These are phyloP conservation scores for Diutina catenulata DNA, from an alignment of 1,139 yeast species.

Conservation along the genomic window DNA sequence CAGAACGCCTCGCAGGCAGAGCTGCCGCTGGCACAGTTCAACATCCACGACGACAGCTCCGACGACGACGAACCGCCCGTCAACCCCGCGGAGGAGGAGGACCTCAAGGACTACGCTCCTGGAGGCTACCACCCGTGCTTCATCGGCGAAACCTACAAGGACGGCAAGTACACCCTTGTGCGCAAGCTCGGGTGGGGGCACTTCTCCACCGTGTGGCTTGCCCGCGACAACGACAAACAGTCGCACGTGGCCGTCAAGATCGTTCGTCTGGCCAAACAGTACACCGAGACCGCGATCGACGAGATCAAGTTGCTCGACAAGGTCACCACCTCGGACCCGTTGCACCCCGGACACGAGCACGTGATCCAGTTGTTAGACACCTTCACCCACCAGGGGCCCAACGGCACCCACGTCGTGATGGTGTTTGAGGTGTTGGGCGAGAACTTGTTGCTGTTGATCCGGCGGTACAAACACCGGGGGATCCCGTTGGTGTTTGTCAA, in stretches of 20 bases:
- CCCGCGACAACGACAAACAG: conserved; percentile 24
- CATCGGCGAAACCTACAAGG: conserved; percentile 26
- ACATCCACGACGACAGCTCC: conserved; percentile 6
- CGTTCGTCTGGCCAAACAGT: conserved; percentile 27
- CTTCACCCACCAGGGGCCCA: conserved; percentile 29
- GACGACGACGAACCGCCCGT: conserved; percentile 10
- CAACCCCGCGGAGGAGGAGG: conserved; percentile 30
- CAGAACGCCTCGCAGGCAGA: no score
- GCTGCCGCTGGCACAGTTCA: conserved; percentile 16
- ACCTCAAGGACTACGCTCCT: conserved; percentile 22
- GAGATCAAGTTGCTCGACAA: conserved; percentile 27
- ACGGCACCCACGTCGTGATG: conserved; percentile 33
- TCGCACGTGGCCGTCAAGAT: conserved; percentile 32
- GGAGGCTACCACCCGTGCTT: conserved; percentile 34
- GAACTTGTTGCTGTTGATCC: conserved; percentile 26
- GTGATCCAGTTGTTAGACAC: conserved; percentile 30
- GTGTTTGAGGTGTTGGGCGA: conserved; percentile 34
- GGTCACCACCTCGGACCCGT: conserved; percentile 17
- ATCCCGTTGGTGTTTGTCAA: conserved; percentile 26
- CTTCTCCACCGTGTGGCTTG: conserved; percentile 40
- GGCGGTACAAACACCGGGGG: conserved; percentile 27
- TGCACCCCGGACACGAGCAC: conserved; percentile 27
- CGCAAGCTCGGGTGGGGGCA: conserved; percentile 41
- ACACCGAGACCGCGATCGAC: conserved; percentile 32
- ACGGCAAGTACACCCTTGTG: conserved; percentile 22